Evolutionary conservation across 371 early-diverging fungal species (phyloP).

Genomic region (Mucor indicus): DNA sequence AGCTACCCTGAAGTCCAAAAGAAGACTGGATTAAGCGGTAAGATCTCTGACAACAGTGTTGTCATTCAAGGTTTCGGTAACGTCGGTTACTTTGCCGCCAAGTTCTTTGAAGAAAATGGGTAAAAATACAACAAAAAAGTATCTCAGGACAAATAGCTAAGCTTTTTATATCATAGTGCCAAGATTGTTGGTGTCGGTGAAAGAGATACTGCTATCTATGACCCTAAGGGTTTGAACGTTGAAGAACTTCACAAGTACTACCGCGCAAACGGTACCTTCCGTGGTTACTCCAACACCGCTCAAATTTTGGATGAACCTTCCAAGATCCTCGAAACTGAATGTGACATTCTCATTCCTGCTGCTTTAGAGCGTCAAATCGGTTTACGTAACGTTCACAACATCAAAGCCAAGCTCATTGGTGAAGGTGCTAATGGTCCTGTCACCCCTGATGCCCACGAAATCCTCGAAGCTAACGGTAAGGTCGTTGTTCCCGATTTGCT

Average conservation of each 20-base stretch:
- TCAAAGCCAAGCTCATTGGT: constrained; percentile 86
- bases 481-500: constrained; percentile 81
- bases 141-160: background rate
- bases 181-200: constrained; percentile 82
- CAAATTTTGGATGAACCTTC: constrained; percentile 60
- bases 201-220: constrained; percentile 69
- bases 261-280: constrained; percentile 65
- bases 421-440: constrained; percentile 90
- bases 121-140: constrained; percentile 13
- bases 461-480: constrained; percentile 63
- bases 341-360: constrained; percentile 85
- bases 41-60: constrained; percentile 65
- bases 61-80: constrained; percentile 91
- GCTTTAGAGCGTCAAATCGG: constrained; percentile 89
- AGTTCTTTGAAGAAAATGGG: constrained; percentile 83
- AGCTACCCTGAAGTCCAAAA: constrained; percentile 77
- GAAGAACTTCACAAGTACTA: constrained; percentile 70
- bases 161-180: constrained; percentile 51
- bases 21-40: constrained; percentile 67
- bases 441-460: constrained; percentile 78
- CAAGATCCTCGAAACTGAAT: constrained; percentile 73
- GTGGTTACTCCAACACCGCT: constrained; percentile 63
- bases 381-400: constrained; percentile 68
- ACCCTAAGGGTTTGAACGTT: constrained; percentile 70
- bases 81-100: constrained; percentile 88